Evolutionary conservation across 331 rosid species (phyloP).

Genomic region (Malus hybrid): DNA sequence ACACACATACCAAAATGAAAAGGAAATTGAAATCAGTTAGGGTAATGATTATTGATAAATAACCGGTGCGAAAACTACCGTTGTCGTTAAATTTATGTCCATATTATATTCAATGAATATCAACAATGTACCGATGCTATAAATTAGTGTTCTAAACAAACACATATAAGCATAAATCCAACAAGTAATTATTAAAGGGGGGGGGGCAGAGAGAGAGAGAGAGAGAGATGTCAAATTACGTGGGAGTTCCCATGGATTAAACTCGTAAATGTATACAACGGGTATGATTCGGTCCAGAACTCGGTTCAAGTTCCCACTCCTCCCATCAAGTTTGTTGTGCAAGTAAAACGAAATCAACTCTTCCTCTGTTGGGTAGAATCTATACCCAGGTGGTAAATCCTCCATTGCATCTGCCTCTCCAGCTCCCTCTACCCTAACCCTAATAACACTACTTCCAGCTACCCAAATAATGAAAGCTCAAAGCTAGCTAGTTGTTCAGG

Average conservation of each 20-base stretch:
- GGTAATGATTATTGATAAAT: too few relatives aligned
- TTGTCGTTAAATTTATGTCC: too few relatives aligned
- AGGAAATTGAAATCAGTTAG: too few relatives aligned
- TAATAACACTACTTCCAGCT: background rate
- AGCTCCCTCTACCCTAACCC: background rate
- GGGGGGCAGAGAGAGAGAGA: too few relatives aligned
- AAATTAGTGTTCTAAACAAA: too few relatives aligned
- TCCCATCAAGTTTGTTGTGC: conserved; percentile 52
- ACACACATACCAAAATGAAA: too few relatives aligned
- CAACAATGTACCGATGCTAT: too few relatives aligned
- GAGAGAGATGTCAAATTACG: conserved; percentile 27
- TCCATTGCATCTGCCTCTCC: conserved; percentile 20
- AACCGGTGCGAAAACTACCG: too few relatives aligned
- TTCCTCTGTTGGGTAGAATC: conserved; percentile 87
- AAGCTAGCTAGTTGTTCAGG: background rate
- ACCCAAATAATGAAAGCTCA: background rate
- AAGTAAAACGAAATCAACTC: conserved; percentile 64
- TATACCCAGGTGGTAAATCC: conserved; percentile 64
- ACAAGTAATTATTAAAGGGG: too few relatives aligned
- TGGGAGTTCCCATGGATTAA: conserved; percentile 68
- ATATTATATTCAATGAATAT: too few relatives aligned
- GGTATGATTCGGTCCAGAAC: conserved; percentile 52
- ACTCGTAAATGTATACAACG: conserved; percentile 48
- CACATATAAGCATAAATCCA: too few relatives aligned
- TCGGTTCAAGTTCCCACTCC: conserved; percentile 24